A percentile compares a stretch with the other conserved stretches of the same genome.
Evolutionary conservation across 2,329 filamentous ascomycete species (phyloP).

Genomic region (Fusarium odoratissimum): DNA sequence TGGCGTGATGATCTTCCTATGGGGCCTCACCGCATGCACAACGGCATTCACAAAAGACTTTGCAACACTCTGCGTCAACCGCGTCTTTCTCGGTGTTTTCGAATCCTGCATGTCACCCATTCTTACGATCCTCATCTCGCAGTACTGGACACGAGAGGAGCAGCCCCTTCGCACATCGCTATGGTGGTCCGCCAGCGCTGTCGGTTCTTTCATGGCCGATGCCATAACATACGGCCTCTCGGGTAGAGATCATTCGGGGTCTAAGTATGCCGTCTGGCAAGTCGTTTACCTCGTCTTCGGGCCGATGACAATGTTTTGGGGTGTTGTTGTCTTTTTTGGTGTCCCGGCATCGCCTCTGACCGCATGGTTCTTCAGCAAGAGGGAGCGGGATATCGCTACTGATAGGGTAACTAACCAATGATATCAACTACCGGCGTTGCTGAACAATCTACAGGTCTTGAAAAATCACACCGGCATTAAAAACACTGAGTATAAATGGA

Average conservation of each 20-base stretch:
- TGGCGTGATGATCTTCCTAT: neutral
- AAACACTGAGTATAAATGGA: neutral
- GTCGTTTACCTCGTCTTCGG: neutral
- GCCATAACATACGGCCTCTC: neutral
- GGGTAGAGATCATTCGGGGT: neutral
- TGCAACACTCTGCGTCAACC: neutral
- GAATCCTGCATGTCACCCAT: neutral
- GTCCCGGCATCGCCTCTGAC: rapidly evolving
- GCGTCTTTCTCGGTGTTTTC: neutral
- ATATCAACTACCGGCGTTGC: neutral
- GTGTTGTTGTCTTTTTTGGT: neutral
- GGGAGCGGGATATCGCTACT: rapidly evolving
- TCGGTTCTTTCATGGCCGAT: neutral
- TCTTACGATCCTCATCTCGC: neutral
- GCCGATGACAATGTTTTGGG: neutral
- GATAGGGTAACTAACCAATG: neutral
- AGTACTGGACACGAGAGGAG: neutral
- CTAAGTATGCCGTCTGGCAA: neutral
- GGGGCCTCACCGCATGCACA: neutral
- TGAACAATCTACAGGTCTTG: neutral
- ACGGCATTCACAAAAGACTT: neutral
- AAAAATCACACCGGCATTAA: neutral
- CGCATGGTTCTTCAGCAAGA: neutral
- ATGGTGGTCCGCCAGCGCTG: neutral
- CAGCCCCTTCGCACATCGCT: neutral